Conservation (phyloP, 140 eudicot genomes). For the Senecio squalidus region DNA sequence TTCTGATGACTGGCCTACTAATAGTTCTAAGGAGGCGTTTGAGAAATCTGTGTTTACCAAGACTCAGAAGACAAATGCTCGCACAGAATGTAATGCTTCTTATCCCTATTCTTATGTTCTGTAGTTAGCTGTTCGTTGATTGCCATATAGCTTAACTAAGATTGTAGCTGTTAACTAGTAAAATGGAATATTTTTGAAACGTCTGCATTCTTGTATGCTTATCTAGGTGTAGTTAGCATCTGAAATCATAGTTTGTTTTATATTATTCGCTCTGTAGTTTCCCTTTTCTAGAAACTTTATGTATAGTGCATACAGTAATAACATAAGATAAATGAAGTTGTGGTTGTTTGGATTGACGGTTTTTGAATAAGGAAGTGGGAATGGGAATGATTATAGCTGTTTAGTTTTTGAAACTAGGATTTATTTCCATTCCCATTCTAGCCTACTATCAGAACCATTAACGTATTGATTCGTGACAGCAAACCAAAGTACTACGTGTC, state of each 20-base stretch:
- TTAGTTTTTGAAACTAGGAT: too few relatives aligned
- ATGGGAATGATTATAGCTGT: too few relatives aligned
- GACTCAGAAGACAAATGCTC: constrained; percentile 88
- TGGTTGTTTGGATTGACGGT: too few relatives aligned
- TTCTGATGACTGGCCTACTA: constrained; percentile 89
- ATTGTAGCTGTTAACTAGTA: neutral
- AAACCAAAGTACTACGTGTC: too few relatives aligned
- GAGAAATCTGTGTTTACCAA: constrained; percentile 79
- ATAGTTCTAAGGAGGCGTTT: constrained; percentile 60
- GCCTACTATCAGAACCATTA: too few relatives aligned
- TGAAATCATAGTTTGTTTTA: neutral
- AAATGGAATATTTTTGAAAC: neutral
- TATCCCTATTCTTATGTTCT: constrained; percentile 6
- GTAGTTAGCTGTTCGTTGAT: neutral
- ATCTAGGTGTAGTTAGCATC: neutral
- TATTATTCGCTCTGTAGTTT: neutral
- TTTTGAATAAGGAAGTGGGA: neutral
- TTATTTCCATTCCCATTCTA: too few relatives aligned
- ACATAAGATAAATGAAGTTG: neutral
- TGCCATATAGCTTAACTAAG: neutral
- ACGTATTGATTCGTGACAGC: too few relatives aligned
- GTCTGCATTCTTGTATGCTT: neutral
- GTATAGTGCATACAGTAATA: neutral
- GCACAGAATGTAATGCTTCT: constrained; percentile 64
- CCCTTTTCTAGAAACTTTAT: neutral